Evolutionary conservation across 2,329 filamentous ascomycete genomes (phyloP).

Genomic region (Bertia moriformis): DNA sequence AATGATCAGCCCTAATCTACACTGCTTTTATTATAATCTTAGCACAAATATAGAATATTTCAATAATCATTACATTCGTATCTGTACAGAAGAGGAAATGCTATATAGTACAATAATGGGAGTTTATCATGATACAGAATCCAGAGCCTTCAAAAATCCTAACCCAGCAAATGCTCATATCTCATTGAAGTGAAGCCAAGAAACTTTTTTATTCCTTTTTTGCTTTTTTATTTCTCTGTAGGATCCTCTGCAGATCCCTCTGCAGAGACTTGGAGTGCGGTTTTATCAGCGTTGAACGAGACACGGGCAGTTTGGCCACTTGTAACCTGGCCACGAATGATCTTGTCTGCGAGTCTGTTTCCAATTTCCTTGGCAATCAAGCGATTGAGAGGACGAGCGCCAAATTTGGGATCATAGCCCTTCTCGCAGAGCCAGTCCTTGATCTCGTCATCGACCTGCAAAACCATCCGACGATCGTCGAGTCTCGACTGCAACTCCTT

Average conservation of each 20-base stretch:
- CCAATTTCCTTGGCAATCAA: conserved; percentile 82
- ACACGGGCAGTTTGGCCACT: conserved; percentile 62
- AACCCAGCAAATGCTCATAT: too few species aligned
- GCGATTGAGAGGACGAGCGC: conserved; percentile 78
- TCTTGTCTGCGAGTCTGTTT: conserved; percentile 77
- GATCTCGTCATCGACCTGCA: conserved; percentile 57
- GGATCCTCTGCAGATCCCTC: too few species aligned
- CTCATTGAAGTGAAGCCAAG: too few species aligned
- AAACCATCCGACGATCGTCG: conserved; percentile 68
- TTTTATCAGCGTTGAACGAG: conserved; percentile 45
- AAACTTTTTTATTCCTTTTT: background rate
- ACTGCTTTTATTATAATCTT: too few species aligned
- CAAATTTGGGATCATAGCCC: conserved; percentile 84
- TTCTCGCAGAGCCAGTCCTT: conserved; percentile 77
- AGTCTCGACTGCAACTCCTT: conserved; percentile 70
- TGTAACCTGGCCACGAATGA: conserved; percentile 73
- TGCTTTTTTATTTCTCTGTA: too few species aligned
- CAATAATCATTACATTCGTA: background rate
- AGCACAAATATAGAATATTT: too few species aligned
- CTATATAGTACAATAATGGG: background rate
- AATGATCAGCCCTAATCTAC: too few species aligned
- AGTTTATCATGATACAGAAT: too few species aligned
- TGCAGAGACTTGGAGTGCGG: conserved; percentile 34
- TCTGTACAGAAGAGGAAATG: background rate
- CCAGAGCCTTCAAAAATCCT: too few species aligned